Conservation (phyloP, 2,329 filamentous ascomycete species). For the Monosporascus sp. region DNA sequence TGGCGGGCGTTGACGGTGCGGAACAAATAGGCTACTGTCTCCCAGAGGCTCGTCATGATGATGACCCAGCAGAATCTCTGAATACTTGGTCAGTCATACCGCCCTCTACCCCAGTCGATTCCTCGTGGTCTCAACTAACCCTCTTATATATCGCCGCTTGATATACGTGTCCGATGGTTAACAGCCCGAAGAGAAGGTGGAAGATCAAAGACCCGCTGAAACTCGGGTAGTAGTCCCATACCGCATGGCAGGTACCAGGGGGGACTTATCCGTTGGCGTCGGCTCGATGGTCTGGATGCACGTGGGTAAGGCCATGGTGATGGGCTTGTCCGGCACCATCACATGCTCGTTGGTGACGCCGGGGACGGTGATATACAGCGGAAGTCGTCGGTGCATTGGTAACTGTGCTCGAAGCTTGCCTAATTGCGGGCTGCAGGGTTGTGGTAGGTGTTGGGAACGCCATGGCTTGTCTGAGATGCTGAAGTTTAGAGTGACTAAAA, state of each 20-base stretch:
- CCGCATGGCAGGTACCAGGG: slow-evolving; percentile 21
- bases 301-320: slow-evolving; percentile 27
- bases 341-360: slow-evolving; percentile 22
- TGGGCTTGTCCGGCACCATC: slow-evolving; percentile 26
- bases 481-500: too few relatives aligned
- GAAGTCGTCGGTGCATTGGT: slow-evolving; percentile 5
- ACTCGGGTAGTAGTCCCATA: slow-evolving; percentile 29
- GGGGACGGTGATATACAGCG: slow-evolving; percentile 14
- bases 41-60: slow-evolving; percentile 29
- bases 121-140: slow-evolving; percentile 6
- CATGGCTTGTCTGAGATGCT: too few relatives aligned
- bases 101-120: not conserved
- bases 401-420: slow-evolving; percentile 4
- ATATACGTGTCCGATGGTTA: slow-evolving; percentile 16
- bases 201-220: slow-evolving; percentile 25
- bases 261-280: slow-evolving; percentile 28
- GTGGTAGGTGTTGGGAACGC: not conserved
- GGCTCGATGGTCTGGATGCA: slow-evolving; percentile 30
- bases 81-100: not conserved
- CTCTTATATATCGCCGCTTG: slow-evolving; percentile 19
- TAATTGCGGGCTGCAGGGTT: slow-evolving; percentile 1
- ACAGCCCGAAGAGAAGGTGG: slow-evolving; percentile 17
- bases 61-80: slow-evolving; percentile 31
- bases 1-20: slow-evolving; percentile 21
- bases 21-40: slow-evolving; percentile 23